phyloP scores from a whole-genome alignment of 805 yeast genomes.

The Yarrowia sp. region DNA sequence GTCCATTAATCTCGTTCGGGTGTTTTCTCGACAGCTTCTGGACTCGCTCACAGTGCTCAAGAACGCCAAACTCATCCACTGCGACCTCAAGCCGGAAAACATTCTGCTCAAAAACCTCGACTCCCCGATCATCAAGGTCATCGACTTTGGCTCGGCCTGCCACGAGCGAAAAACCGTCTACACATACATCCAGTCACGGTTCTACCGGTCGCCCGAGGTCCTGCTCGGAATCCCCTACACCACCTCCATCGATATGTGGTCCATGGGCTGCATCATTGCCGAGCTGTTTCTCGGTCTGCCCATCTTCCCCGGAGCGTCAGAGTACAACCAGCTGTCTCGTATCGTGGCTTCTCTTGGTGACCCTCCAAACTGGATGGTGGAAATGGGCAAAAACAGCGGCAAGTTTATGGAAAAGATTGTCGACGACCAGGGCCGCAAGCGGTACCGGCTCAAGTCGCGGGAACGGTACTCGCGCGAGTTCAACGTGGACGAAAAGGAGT shows the following conservation, averaged over 20 bases:
- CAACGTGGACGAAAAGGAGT: slow-evolving; percentile 61
- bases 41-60: slow-evolving; percentile 79
- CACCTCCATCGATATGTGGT: slow-evolving; percentile 95
- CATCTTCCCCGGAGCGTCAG: slow-evolving; percentile 90
- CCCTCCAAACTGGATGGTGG: slow-evolving; percentile 96
- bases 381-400: slow-evolving; percentile 81
- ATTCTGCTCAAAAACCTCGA: slow-evolving; percentile 76
- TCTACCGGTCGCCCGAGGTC: slow-evolving; percentile 93
- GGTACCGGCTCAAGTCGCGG: slow-evolving; percentile 46
- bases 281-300: slow-evolving; percentile 91
- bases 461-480: slow-evolving; percentile 50
- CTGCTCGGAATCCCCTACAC: slow-evolving; percentile 88
- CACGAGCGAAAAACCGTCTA: slow-evolving; percentile 85
- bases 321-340: slow-evolving; percentile 81
- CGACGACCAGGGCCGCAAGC: slow-evolving; percentile 39
- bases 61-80: slow-evolving; percentile 81
- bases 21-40: slow-evolving; percentile 73
- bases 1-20: slow-evolving; percentile 70
- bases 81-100: slow-evolving; percentile 96
- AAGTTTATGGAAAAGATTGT: slow-evolving; percentile 57
- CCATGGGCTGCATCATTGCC: slow-evolving; percentile 87
- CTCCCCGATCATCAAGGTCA: slow-evolving; percentile 81
- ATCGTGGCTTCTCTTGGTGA: slow-evolving; percentile 74
- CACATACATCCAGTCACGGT: slow-evolving; percentile 88
- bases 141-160: slow-evolving; percentile 96